These are phyloP conservation scores for Meripilus lineatus DNA, from an alignment of 1,284 basidiomycete genomes.

Conservation along the genomic window DNA sequence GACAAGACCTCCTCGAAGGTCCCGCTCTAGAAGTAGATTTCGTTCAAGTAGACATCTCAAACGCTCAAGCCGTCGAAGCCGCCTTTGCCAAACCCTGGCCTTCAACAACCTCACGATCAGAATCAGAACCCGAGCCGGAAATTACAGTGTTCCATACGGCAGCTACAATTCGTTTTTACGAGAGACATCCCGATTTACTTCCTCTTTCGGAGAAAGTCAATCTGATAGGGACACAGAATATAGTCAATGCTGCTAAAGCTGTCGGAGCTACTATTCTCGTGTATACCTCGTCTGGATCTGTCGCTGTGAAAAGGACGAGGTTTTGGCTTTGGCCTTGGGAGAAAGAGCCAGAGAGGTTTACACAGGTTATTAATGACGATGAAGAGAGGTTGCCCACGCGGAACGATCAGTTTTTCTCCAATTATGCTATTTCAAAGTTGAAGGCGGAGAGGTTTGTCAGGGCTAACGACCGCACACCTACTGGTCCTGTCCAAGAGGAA, in stretches of 20 bases:
- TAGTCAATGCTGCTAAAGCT: constrained; percentile 42
- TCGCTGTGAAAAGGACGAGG: constrained; percentile 46
- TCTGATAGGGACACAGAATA: constrained; percentile 57
- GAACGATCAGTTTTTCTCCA: constrained; percentile 62
- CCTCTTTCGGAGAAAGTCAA: constrained; percentile 56
- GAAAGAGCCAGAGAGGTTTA: constrained; percentile 44
- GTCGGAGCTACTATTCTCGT: constrained; percentile 48
- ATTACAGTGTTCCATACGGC: constrained; percentile 71
- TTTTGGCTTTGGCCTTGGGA: constrained; percentile 73
- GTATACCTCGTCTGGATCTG: constrained; percentile 60
- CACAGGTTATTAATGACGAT: constrained; percentile 57
- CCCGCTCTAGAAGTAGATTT: constrained; percentile 48
- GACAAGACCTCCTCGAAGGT: constrained; percentile 48
- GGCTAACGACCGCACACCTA: constrained; percentile 41
- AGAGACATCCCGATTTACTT: constrained; percentile 48
- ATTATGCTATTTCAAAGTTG: constrained; percentile 60
- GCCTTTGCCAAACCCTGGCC: constrained; percentile 69
- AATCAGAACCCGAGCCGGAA: constrained; percentile 27
- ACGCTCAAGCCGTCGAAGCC: constrained; percentile 43
- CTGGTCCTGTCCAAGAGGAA: too few species aligned
- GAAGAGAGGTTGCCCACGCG: constrained; percentile 39
- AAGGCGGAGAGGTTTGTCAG: constrained; percentile 52
- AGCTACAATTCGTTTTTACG: constrained; percentile 72
- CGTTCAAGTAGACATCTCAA: constrained; percentile 51
- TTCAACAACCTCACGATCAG: constrained; percentile 2